Conservation (phyloP, 805 yeast genomes). For the Yarrowia sp. region DNA sequence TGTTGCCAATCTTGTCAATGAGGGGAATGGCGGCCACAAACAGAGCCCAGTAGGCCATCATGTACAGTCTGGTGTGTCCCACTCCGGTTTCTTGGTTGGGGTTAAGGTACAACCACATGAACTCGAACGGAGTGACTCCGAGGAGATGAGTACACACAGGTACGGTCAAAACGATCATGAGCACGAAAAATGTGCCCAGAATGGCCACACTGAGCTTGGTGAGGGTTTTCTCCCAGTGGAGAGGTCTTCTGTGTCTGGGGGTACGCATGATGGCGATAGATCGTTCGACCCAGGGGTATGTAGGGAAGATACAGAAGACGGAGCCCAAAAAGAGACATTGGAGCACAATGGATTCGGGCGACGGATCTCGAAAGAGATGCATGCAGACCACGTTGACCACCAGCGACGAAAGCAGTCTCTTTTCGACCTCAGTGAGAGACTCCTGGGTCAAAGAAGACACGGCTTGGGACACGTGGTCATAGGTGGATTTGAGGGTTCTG, state of each 20-base stretch:
- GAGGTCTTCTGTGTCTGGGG: constrained; percentile 5
- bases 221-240: constrained; percentile 11
- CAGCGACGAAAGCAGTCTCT: constrained; percentile 1
- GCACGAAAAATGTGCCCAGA: constrained; percentile 4
- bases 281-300: constrained; percentile 15
- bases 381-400: constrained; percentile 3
- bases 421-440: constrained; percentile 15
- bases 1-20: constrained; percentile 18
- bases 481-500: not conserved
- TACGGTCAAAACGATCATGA: not conserved
- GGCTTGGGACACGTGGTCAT: not conserved
- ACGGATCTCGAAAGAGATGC: constrained; percentile 14
- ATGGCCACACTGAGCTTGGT: constrained; percentile 1
- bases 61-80: not conserved
- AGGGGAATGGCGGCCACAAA: constrained; percentile 17
- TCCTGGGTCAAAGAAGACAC: constrained; percentile 1
- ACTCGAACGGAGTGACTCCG: constrained; percentile 21
- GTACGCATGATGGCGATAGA: constrained; percentile 24
- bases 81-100: not conserved
- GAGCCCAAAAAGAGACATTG: constrained; percentile 24
- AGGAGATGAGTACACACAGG: not conserved
- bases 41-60: constrained; percentile 23
- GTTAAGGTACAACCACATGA: constrained; percentile 16
- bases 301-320: constrained; percentile 20
- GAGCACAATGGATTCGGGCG: not conserved